phyloP scores from a whole-genome alignment of 371 early-diverging fungal species.

The Mucor racemosus region DNA sequence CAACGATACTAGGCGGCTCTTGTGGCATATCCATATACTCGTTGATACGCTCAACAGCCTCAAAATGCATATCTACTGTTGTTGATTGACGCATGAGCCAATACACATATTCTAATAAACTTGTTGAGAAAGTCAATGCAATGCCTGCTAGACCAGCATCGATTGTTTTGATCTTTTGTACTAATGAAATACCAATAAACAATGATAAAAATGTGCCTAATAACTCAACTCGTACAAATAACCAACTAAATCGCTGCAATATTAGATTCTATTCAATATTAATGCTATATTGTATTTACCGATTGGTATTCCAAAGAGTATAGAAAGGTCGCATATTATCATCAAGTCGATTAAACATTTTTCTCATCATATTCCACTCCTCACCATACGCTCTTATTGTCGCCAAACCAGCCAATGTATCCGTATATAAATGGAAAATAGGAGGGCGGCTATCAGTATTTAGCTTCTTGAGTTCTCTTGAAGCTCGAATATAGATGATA shows the following conservation, averaged over 20 bases:
- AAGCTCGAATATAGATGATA: constrained; percentile 59
- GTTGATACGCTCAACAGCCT: constrained; percentile 80
- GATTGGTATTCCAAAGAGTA: constrained; percentile 80
- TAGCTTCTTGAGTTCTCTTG: constrained; percentile 57
- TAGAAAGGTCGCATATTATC: constrained; percentile 81
- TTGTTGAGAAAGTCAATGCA: constrained; percentile 71
- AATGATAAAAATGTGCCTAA: constrained; percentile 74
- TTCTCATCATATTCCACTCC: constrained; percentile 46
- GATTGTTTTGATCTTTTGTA: constrained; percentile 51
- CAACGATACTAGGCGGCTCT: constrained; percentile 70
- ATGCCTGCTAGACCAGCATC: constrained; percentile 84
- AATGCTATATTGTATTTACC: constrained; percentile 55
- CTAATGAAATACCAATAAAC: constrained; percentile 63
- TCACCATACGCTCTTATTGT: constrained; percentile 63
- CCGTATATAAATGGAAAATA: constrained; percentile 58
- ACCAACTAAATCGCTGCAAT: constrained; percentile 27
- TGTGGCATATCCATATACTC: constrained; percentile 76
- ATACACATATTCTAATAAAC: constrained; percentile 66
- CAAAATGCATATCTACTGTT: constrained; percentile 84
- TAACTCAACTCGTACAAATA: constrained; percentile 74
- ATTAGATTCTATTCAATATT: background rate
- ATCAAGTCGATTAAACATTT: constrained; percentile 58
- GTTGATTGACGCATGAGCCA: constrained; percentile 84
- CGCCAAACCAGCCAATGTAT: constrained; percentile 55
- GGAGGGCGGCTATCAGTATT: constrained; percentile 57